Evolutionary conservation across 495 filamentous ascomycete genomes (phyloP), one percentile per base, ranked within the genome.

Genomic region (Podospora fimiseda): DNA sequence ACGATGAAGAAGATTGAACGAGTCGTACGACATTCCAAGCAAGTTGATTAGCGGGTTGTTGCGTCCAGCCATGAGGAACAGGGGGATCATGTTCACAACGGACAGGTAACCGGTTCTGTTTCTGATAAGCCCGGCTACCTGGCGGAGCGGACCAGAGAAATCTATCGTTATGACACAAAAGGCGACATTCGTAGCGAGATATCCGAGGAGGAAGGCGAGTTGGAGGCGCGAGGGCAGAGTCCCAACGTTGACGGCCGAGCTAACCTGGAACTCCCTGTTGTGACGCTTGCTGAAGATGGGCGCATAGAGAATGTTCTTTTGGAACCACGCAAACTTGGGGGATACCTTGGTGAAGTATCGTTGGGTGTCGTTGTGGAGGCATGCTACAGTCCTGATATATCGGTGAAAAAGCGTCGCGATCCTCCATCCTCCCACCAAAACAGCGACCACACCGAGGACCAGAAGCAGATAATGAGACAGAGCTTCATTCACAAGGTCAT

Each of bases 181-280:
- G 7, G 82, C 80, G 38, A 93, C 65, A 58, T 97, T 96, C 57
- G 80, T 85, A 11, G 75, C 72, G 18, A 92, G 65, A 68, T 95
- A 96, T 15, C 78, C 64, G 2, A 78, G 9, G 44, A 98, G 72
- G 58, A 97, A 76, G 22, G 90, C 66, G 3, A 85, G 80, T 58
- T 98, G 90, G 59, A 95, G 83, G 22, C 93, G 75, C 3, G 89
- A 88, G 1, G 93, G 93, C 15, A 98, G 71, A 0, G 91, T 96
- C 39, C 93, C 93, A 45, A 96, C 83, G 58, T 86, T 89, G 63
- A 96, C 56, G n/a, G 89, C 90, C 9, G 78, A 77, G 24, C 87
- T 90, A n/a, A 98, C 70, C 62, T 89, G 86, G 56, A 97, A 77
- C 64, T 95, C 89, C 23, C 85, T 77, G 59, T 96, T 96, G 67